phyloP scores from a whole-genome alignment of 805 yeast genomes.

The Saccharomycopsis fibuligera region DNA sequence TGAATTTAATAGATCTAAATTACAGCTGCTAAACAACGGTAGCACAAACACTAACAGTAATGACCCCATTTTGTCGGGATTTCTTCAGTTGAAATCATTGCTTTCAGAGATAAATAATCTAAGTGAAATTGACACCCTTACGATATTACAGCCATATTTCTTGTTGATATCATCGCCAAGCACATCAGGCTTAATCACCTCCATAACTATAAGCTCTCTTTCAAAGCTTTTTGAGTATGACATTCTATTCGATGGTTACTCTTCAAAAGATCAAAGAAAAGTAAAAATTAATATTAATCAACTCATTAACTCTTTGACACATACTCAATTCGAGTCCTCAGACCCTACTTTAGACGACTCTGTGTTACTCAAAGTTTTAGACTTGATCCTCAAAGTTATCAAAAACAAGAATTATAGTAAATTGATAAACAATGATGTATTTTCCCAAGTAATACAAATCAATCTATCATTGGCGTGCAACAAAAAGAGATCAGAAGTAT shows the following conservation, averaged over 20 bases:
- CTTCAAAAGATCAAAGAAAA: background rate
- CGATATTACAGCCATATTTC: constrained; percentile 80
- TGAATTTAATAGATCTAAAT: constrained; percentile 1
- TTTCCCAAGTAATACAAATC: constrained; percentile 86
- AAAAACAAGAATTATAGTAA: constrained; percentile 40
- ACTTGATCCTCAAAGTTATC: constrained; percentile 62
- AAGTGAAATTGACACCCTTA: constrained; percentile 57
- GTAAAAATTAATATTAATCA: constrained; percentile 29
- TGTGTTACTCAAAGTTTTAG: constrained; percentile 74
- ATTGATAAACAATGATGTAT: constrained; percentile 69
- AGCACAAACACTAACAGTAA: constrained; percentile 30
- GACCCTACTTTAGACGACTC: constrained; percentile 92
- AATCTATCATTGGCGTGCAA: constrained; percentile 89
- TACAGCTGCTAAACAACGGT: constrained; percentile 16
- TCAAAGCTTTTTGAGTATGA: constrained; percentile 66
- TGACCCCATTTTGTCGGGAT: constrained; percentile 69
- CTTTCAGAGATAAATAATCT: constrained; percentile 49
- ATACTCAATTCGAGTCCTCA: constrained; percentile 92
- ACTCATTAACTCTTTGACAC: constrained; percentile 60
- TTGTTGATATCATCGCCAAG: constrained; percentile 75
- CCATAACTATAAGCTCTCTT: constrained; percentile 70
- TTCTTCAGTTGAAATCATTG: constrained; percentile 70
- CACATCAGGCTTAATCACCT: constrained; percentile 81
- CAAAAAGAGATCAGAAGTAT: constrained; percentile 81
- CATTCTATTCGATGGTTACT: constrained; percentile 35